A percentile compares a stretch with the other conserved stretches of the same genome.
These are phyloP conservation scores for Gossypioides kirkii DNA, from an alignment of 345 rosid species.

Conservation along the genomic window DNA sequence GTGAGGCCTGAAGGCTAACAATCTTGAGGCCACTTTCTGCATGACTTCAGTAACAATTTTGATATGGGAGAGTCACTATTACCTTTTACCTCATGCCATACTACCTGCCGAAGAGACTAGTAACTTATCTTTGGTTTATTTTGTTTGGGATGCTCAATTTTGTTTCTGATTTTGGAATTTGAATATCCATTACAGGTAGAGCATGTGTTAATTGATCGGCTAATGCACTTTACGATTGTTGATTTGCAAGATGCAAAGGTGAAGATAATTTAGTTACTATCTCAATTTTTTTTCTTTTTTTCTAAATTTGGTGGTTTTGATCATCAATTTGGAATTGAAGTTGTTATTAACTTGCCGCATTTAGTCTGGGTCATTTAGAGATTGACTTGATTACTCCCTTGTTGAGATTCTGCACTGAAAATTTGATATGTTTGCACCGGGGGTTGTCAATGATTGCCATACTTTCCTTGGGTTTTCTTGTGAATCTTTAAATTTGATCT, in stretches of 20 bases:
- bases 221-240: constrained; percentile 50
- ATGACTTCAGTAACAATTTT: neutral
- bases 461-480: neutral
- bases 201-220: constrained; percentile 67
- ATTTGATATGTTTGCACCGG: neutral
- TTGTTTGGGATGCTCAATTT: neutral
- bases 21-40: neutral
- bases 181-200: constrained; percentile 51
- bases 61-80: neutral
- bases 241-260: constrained; percentile 82
- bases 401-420: neutral
- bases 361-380: neutral
- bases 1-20: neutral
- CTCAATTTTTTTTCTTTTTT: neutral
- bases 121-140: neutral
- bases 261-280: constrained; percentile 5
- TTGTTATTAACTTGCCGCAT: neutral
- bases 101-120: neutral
- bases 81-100: neutral
- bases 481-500: neutral
- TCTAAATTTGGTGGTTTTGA: neutral
- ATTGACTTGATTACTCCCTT: neutral
- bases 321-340: neutral
- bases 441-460: neutral
- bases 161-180: constrained; percentile 10